Conservation (phyloP, 140 eudicot genomes). For the Bidens hawaiensis region DNA sequence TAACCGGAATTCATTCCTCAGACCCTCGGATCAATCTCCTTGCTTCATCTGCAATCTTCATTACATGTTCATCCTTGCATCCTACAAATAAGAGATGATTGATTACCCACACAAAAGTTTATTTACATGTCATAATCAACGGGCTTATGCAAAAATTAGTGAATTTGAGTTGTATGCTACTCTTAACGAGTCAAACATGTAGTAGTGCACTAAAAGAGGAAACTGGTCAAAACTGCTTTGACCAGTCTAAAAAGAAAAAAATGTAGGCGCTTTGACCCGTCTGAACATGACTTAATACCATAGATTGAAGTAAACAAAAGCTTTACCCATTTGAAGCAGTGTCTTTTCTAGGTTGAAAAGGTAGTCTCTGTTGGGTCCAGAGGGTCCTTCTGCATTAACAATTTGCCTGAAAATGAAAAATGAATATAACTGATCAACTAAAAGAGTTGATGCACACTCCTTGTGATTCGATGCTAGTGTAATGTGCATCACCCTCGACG, state of each 20-base stretch:
- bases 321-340: slow-evolving; percentile 58
- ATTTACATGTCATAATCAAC: not conserved
- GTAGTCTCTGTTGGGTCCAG: slow-evolving; percentile 97
- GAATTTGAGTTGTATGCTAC: not conserved
- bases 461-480: too few relatives aligned
- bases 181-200: not conserved
- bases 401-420: slow-evolving; percentile 63
- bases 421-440: not conserved
- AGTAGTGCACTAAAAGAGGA: not conserved
- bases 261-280: too few relatives aligned
- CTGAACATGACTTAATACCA: not conserved
- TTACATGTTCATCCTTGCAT: slow-evolving; percentile 71
- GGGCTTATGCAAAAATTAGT: not conserved
- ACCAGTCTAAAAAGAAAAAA: not conserved
- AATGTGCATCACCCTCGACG: too few relatives aligned
- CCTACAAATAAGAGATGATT: slow-evolving; percentile 35
- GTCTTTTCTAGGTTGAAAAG: slow-evolving; percentile 88
- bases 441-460: not conserved
- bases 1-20: slow-evolving; percentile 4
- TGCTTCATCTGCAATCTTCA: slow-evolving; percentile 69
- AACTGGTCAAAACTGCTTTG: not conserved
- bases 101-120: too few relatives aligned
- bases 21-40: slow-evolving; percentile 41
- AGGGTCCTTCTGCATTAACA: slow-evolving; percentile 81
- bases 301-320: not conserved